Conservation (phyloP, 768 basidiomycete species). For the Suillus brevipes region DNA sequence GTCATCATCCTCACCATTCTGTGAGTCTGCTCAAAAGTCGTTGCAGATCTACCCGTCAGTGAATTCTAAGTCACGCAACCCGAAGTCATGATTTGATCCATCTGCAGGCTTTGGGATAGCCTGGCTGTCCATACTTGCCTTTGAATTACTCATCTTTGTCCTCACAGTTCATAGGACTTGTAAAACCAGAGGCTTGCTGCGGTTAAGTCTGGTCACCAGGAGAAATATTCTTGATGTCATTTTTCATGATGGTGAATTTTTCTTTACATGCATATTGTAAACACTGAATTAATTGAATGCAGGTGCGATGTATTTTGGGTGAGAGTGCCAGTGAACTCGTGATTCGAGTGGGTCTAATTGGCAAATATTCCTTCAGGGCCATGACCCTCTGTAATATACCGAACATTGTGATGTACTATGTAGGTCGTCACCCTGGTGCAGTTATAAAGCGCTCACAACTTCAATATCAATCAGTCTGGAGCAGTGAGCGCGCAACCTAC, state of each 20-base stretch:
- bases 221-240: constrained; percentile 43
- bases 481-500: not conserved
- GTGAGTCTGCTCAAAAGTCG: not conserved
- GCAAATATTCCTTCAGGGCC: constrained; percentile 27
- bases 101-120: constrained; percentile 32
- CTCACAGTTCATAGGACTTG: constrained; percentile 49
- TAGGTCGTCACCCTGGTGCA: constrained; percentile 14
- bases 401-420: constrained; percentile 46
- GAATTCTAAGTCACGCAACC: not conserved
- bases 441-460: not conserved
- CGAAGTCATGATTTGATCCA: not conserved
- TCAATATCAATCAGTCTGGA: not conserved
- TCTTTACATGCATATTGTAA: not conserved
- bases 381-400: constrained; percentile 53
- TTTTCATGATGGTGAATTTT: constrained; percentile 48
- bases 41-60: not conserved
- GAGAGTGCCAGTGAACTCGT: constrained; percentile 27
- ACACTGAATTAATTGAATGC: not conserved
- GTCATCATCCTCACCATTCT: not conserved
- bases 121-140: constrained; percentile 55
- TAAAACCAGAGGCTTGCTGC: constrained; percentile 28
- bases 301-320: constrained; percentile 62
- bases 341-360: not conserved
- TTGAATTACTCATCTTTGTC: constrained; percentile 47
- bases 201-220: constrained; percentile 20